Conservation (phyloP, 805 yeast genomes). For the Ascoidea tarda region DNA sequence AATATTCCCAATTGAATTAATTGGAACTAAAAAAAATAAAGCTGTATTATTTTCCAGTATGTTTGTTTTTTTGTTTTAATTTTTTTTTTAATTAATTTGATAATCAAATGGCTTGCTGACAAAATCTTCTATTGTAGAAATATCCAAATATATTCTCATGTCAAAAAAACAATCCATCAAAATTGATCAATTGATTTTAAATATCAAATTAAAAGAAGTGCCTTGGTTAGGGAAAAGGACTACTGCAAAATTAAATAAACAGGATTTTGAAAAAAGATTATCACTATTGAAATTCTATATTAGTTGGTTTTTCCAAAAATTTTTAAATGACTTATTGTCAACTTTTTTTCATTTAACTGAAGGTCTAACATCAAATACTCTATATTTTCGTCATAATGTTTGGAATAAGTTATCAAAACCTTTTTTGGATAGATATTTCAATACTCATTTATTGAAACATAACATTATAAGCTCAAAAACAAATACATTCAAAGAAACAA, state of each 20-base stretch:
- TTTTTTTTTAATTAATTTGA: too few relatives aligned
- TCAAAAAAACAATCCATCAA: constrained; percentile 21
- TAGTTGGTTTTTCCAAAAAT: constrained; percentile 39
- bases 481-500: constrained; percentile 12
- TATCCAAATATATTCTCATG: constrained; percentile 7
- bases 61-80: too few relatives aligned
- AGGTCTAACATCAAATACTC: constrained; percentile 22
- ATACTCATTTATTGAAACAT: constrained; percentile 19
- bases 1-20: neutral
- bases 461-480: constrained; percentile 6
- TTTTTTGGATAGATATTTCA: constrained; percentile 29
- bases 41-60: neutral
- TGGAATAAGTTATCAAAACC: constrained; percentile 36
- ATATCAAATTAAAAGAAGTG: constrained; percentile 29
- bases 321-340: constrained; percentile 32
- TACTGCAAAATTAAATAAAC: constrained; percentile 19
- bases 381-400: constrained; percentile 40
- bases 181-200: constrained; percentile 18
- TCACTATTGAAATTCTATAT: constrained; percentile 27
- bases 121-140: too few relatives aligned
- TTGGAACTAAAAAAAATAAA: neutral
- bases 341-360: constrained; percentile 60
- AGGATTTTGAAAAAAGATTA: constrained; percentile 26
- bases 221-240: constrained; percentile 35
- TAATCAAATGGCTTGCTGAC: too few relatives aligned